phyloP scores from a whole-genome alignment of 2,329 filamentous ascomycete genomes.

The Cordyceps cateniannulata region DNA sequence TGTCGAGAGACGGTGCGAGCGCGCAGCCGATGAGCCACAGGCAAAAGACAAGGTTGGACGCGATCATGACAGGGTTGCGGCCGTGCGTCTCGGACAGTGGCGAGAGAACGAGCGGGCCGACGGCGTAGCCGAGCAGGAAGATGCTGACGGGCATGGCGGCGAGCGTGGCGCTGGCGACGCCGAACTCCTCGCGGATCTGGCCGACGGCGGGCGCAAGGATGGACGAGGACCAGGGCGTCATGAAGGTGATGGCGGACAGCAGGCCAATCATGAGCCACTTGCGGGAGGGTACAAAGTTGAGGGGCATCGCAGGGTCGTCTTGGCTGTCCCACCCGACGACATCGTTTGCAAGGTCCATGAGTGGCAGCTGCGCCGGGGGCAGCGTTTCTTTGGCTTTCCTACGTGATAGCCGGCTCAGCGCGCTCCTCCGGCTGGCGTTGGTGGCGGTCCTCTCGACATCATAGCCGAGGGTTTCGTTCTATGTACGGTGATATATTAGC shows the following conservation, averaged over 20 bases:
- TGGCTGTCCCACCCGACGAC: conserved; percentile 55
- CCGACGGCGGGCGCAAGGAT: conserved; percentile 47
- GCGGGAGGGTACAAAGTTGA: conserved; percentile 47
- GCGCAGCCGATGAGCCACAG: conserved; percentile 60
- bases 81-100: conserved; percentile 61
- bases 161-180: conserved; percentile 31
- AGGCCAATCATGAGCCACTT: conserved; percentile 54
- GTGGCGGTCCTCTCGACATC: conserved; percentile 18
- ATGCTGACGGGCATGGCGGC: conserved; percentile 53
- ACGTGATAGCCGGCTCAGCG: conserved; percentile 20
- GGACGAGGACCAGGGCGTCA: conserved; percentile 59
- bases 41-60: conserved; percentile 54
- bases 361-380: conserved; percentile 32
- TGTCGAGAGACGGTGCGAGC: conserved; percentile 44
- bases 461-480: conserved; percentile 12
- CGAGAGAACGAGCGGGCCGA: conserved; percentile 51
- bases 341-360: conserved; percentile 44
- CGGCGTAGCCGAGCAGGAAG: conserved; percentile 52
- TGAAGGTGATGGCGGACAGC: conserved; percentile 55
- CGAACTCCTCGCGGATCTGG: conserved; percentile 37
- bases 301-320: conserved; percentile 50
- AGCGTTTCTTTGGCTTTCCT: conserved; percentile 25
- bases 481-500: neutral
- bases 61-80: conserved; percentile 47
- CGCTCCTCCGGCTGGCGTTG: conserved; percentile 18